phyloP scores from a whole-genome alignment of 2,329 filamentous ascomycete genomes.

The Diaporthe sp. region DNA sequence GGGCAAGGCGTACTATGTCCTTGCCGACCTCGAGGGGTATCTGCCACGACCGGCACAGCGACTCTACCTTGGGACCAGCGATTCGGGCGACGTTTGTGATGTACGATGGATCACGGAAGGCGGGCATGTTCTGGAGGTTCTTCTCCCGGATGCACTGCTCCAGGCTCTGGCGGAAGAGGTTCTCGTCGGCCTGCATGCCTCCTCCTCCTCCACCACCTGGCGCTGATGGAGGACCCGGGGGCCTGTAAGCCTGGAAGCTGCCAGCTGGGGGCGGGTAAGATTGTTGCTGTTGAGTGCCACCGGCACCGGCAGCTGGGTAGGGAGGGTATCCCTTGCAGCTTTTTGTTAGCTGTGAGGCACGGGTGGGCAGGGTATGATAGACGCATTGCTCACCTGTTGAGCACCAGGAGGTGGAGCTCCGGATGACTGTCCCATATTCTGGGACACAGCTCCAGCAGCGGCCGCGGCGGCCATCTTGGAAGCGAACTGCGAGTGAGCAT shows the following conservation, averaged over 20 bases:
- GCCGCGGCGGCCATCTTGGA: constrained; percentile 13
- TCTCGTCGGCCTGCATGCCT: constrained; percentile 3
- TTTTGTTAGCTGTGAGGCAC: not conserved
- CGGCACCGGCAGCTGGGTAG: not conserved
- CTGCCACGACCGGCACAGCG: constrained; percentile 15
- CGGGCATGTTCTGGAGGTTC: constrained; percentile 21
- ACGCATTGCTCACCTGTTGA: not conserved
- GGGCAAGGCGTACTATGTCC: constrained; percentile 9
- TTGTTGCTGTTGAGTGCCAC: not conserved
- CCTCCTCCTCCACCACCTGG: not conserved
- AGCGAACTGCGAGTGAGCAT: constrained; percentile 7
- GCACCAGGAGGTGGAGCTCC: not conserved
- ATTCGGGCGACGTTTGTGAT: constrained; percentile 11
- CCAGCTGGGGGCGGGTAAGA: not conserved
- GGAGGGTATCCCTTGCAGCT: not conserved
- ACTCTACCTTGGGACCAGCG: constrained; percentile 7
- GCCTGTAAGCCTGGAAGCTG: constrained; percentile 15
- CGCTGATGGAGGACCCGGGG: not conserved
- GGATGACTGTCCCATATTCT: not conserved
- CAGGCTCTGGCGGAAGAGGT: constrained; percentile 12
- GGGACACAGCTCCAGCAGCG: not conserved
- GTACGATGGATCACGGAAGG: constrained; percentile 13
- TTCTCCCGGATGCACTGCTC: constrained; percentile 23
- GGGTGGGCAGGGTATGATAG: not conserved
- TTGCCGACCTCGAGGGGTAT: constrained; percentile 19